These are phyloP conservation scores for Protomyces lactucae-debilis DNA, from an alignment of 1,139 yeast species.

Conservation along the genomic window DNA sequence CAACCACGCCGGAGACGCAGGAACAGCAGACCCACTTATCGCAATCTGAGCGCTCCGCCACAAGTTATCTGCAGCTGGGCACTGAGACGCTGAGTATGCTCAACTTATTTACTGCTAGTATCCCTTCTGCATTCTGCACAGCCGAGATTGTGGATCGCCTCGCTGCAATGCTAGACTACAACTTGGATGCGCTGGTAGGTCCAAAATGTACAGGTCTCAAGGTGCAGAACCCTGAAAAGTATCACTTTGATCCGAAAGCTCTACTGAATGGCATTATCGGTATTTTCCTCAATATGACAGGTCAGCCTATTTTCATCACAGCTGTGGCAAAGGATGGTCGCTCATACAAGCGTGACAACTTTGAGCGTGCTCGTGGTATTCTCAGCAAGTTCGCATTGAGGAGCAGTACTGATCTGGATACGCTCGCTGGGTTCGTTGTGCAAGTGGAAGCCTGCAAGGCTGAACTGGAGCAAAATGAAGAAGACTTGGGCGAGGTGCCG, in stretches of 20 bases:
- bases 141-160: conserved; percentile 88
- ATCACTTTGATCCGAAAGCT: conserved; percentile 73
- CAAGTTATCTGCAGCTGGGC: conserved; percentile 74
- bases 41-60: conserved; percentile 69
- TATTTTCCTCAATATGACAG: conserved; percentile 67
- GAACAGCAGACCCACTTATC: conserved; percentile 40
- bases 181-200: conserved; percentile 84
- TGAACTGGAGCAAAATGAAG: conserved; percentile 46
- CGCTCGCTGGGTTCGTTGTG: conserved; percentile 54
- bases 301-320: conserved; percentile 57
- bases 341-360: conserved; percentile 65
- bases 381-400: conserved; percentile 54
- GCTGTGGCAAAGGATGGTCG: conserved; percentile 90
- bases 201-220: conserved; percentile 86
- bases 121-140: conserved; percentile 79
- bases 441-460: conserved; percentile 57
- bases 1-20: conserved; percentile 32
- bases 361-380: conserved; percentile 65
- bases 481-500: conserved; percentile 88
- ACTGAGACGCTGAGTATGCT: conserved; percentile 77
- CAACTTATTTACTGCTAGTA: conserved; percentile 74
- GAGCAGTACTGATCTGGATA: conserved; percentile 51
- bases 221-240: conserved; percentile 77
- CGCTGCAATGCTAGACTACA: conserved; percentile 93
- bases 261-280: conserved; percentile 66